Evolutionary conservation across 2,329 filamentous ascomycete genomes (phyloP).

Genomic region (Xylaria sp.): DNA sequence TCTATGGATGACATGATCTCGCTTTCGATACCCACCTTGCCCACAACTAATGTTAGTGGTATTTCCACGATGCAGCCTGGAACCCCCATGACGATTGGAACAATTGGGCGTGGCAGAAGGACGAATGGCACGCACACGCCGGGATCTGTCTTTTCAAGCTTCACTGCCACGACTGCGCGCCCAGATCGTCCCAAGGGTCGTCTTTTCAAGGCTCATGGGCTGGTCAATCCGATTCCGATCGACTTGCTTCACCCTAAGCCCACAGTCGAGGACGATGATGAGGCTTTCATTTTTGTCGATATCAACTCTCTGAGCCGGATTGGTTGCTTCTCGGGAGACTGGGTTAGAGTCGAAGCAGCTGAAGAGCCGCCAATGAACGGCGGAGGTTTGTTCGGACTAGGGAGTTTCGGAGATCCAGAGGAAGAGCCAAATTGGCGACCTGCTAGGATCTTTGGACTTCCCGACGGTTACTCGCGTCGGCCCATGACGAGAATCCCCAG

Average conservation of each 20-base stretch:
- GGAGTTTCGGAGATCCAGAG: constrained; percentile 71
- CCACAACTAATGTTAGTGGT: constrained; percentile 80
- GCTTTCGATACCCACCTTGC: constrained; percentile 80
- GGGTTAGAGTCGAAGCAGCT: constrained; percentile 85
- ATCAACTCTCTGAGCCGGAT: constrained; percentile 86
- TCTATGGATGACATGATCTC: constrained; percentile 95
- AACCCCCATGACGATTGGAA: constrained; percentile 81
- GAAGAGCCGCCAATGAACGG: constrained; percentile 77
- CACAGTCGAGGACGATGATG: constrained; percentile 80
- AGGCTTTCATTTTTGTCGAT: constrained; percentile 90
- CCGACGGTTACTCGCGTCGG: constrained; percentile 75
- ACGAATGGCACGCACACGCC: constrained; percentile 83
- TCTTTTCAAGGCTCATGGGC: constrained; percentile 83
- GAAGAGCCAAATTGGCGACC: constrained; percentile 79
- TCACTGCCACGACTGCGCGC: constrained; percentile 84
- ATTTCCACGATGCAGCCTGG: constrained; percentile 83
- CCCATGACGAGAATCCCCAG: constrained; percentile 70
- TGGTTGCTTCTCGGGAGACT: constrained; percentile 97
- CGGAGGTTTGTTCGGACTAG: constrained; percentile 74
- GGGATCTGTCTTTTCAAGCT: constrained; percentile 88
- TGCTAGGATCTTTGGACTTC: constrained; percentile 87
- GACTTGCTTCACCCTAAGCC: constrained; percentile 89
- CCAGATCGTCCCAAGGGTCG: constrained; percentile 78
- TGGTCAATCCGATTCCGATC: constrained; percentile 76
- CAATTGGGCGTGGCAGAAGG: constrained; percentile 70